Evolutionary conservation across 164 flowering plant genomes (phyloP).

Genomic region (Magnolia changhungtana): DNA sequence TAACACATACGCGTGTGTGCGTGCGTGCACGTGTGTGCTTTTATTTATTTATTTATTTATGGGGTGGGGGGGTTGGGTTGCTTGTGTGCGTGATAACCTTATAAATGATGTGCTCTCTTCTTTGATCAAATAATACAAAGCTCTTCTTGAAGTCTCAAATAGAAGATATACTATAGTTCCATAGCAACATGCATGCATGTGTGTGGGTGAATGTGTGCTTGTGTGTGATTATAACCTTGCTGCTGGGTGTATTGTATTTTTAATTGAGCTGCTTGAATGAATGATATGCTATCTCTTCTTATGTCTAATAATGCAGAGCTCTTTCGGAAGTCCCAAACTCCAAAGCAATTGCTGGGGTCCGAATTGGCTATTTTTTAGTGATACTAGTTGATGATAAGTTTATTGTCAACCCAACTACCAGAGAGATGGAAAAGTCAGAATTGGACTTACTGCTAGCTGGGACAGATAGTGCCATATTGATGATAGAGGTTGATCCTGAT

Average conservation of each 20-base stretch:
- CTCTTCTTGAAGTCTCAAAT: no score
- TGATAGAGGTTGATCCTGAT: slow-evolving; percentile 66
- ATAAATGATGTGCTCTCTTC: no score
- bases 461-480: slow-evolving; percentile 73
- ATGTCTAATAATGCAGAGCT: slow-evolving; percentile 44
- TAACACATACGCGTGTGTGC: background rate
- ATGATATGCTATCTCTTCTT: background rate
- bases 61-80: no score
- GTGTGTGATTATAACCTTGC: background rate
- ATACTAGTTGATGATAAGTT: slow-evolving; percentile 59
- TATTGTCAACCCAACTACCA: slow-evolving; percentile 79
- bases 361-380: no score
- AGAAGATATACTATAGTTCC: no score
- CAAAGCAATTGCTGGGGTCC: slow-evolving; percentile 68
- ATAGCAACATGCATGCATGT: background rate
- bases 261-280: background rate
- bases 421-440: slow-evolving; percentile 80
- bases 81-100: no score
- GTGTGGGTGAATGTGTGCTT: background rate
- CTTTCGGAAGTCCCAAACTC: slow-evolving; percentile 82
- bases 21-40: background rate
- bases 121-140: no score
- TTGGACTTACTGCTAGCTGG: slow-evolving; percentile 81
- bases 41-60: no score
- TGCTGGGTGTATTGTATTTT: no score